Percentiles rank a stretch among this genome's conserved stretches.
phyloP scores from a whole-genome alignment of 2,329 filamentous ascomycete species.

The Elsinoe ampelina region DNA sequence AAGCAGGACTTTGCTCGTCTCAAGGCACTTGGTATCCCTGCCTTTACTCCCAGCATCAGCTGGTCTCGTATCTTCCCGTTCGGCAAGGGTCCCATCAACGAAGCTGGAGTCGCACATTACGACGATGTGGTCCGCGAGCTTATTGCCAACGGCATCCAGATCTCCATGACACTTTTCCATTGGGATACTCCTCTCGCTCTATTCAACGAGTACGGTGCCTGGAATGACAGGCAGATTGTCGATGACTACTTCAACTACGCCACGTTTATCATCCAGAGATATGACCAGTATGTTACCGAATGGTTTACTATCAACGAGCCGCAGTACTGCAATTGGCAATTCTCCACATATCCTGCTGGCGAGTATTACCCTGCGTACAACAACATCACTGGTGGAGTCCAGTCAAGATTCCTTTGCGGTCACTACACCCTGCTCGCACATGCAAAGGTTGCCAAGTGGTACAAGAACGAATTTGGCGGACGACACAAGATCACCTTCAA shows the following conservation, averaged over 20 bases:
- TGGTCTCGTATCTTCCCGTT: slow-evolving; percentile 44
- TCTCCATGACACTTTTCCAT: slow-evolving; percentile 39
- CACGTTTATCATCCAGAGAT: slow-evolving; percentile 30
- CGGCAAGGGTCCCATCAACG: slow-evolving; percentile 38
- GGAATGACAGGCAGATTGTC: slow-evolving; percentile 29
- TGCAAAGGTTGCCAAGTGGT: slow-evolving; percentile 34
- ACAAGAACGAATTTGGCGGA: slow-evolving; percentile 33
- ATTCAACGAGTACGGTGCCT: slow-evolving; percentile 31
- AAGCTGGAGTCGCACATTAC: slow-evolving; percentile 39
- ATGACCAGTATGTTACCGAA: slow-evolving; percentile 30
- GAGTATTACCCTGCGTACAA: slow-evolving; percentile 38
- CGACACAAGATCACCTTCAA: slow-evolving; percentile 31
- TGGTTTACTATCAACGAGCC: slow-evolving; percentile 38
- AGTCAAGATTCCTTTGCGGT: slow-evolving; percentile 30
- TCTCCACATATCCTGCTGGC: slow-evolving; percentile 19
- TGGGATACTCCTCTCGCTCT: slow-evolving; percentile 29
- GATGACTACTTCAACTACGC: slow-evolving; percentile 35
- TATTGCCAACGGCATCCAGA: slow-evolving; percentile 29
- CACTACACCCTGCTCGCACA: slow-evolving; percentile 32
- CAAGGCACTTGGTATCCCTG: slow-evolving; percentile 30
- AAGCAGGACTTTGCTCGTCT: slow-evolving; percentile 26
- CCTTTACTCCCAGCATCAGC: slow-evolving; percentile 37
- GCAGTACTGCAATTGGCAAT: slow-evolving; percentile 15
- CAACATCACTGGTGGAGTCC: slow-evolving; percentile 31
- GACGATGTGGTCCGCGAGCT: slow-evolving; percentile 36